Evolutionary conservation across 257 asterid genomes (phyloP), one percentile per base, ranked within the genome.

Genomic region (Solanum bulbocastanum): DNA sequence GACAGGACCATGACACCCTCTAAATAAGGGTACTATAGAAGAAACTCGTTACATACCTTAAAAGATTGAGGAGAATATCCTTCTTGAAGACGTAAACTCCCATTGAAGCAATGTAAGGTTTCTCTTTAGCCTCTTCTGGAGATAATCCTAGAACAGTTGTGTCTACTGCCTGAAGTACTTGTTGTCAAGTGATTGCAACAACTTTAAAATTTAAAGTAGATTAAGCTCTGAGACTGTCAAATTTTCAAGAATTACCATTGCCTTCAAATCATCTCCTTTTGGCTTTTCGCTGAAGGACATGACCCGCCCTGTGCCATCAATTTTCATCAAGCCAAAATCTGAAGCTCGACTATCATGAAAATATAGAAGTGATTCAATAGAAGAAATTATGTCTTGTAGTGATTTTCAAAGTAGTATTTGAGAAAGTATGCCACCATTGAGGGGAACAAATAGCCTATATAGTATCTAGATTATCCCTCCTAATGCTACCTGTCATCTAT

Each of bases 101-200:
- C 99, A 97, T 97, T 11, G 99, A 97, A 88, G 99, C 99, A 88
- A 97, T 96, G 78, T 93, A 97, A 88, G 99, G 98, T 88, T 96
- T 97, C 95, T 94, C 90, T 79, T 91, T 89, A 74, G 99, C 99
- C 90, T 97, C 99, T 2, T 94, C 98, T 88, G 56, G 91, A 12
- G 99, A 93, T 46, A 97, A 94, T 62, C 99, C 98, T 83, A 97
- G 87, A 71, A 96, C 95, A n/a, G 97, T 88, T 42, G 99, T 97
- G 92, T 97, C 98, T 23, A 95, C 98, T 75, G 97, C 98, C 99
- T 97, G 94, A 86, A 91, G 91, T 76, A 83, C 76, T 85, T 44
- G 84, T 83, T 83, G 85, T 76, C 60, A 73, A 65, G 69, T 87
- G 83, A 65, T 82, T 78, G 44, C 83, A 74, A 85, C 78, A 18